phyloP scores from a whole-genome alignment of 176 grass and related monocot genomes.

The Zizania latifolia region DNA sequence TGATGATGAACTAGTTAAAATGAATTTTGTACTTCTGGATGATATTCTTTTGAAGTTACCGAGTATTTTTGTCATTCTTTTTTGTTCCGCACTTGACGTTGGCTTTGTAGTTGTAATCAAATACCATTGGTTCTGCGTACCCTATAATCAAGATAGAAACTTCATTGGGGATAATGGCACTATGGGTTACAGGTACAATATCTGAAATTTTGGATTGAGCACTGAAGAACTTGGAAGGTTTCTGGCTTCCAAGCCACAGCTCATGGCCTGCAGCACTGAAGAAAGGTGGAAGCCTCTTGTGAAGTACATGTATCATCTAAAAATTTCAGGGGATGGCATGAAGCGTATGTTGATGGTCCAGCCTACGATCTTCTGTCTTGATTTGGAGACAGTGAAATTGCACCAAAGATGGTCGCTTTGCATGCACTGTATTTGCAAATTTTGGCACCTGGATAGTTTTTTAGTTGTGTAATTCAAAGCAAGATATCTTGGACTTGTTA shows the following conservation, averaged over 20 bases:
- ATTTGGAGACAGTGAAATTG: slow-evolving; percentile 82
- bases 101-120: background rate
- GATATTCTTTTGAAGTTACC: background rate
- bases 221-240: slow-evolving; percentile 57
- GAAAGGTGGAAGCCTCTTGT: slow-evolving; percentile 91
- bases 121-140: background rate
- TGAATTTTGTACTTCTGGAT: background rate
- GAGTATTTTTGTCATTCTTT: background rate
- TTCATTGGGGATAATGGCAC: background rate
- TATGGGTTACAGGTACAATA: slow-evolving; percentile 62
- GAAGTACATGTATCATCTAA: slow-evolving; percentile 75
- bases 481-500: background rate
- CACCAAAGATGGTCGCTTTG: slow-evolving; percentile 54
- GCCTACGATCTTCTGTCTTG: slow-evolving; percentile 83
- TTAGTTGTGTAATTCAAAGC: background rate
- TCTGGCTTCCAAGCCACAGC: slow-evolving; percentile 77
- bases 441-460: background rate
- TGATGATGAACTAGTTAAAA: background rate
- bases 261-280: slow-evolving; percentile 87
- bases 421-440: background rate
- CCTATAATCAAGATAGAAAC: background rate
- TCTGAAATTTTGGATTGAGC: slow-evolving; percentile 64
- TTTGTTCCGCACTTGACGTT: background rate
- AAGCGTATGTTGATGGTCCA: slow-evolving; percentile 74
- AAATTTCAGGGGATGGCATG: slow-evolving; percentile 73